Conservation (phyloP, 1,284 basidiomycete genomes). For the Phellinidium pouzarii region DNA sequence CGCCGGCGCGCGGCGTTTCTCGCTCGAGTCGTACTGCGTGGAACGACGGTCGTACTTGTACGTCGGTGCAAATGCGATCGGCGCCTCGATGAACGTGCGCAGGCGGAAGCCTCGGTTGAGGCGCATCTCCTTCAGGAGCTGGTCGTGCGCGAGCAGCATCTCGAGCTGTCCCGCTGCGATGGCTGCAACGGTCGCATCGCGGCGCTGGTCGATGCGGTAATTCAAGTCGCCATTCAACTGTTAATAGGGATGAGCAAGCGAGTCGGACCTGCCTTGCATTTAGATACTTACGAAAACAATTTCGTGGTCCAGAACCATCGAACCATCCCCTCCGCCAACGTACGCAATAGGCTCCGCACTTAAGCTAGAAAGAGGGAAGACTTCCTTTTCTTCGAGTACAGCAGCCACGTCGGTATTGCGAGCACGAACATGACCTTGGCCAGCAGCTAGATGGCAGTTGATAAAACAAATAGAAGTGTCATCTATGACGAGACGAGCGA, state of each 20-base stretch:
- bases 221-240: constrained; percentile 81
- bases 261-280: background rate
- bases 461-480: constrained; percentile 91
- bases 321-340: constrained; percentile 87
- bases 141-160: constrained; percentile 74
- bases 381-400: constrained; percentile 74
- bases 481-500: constrained; percentile 84
- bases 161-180: constrained; percentile 61
- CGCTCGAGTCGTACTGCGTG: constrained; percentile 78
- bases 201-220: constrained; percentile 89
- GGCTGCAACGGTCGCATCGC: constrained; percentile 72
- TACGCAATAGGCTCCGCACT: constrained; percentile 57
- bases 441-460: constrained; percentile 95
- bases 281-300: constrained; percentile 72
- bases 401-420: constrained; percentile 84
- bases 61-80: constrained; percentile 79
- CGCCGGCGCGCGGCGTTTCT: constrained; percentile 84
- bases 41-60: constrained; percentile 92
- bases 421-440: constrained; percentile 75
- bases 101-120: constrained; percentile 83
- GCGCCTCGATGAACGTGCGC: constrained; percentile 77
- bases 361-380: constrained; percentile 48
- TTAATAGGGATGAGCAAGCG: constrained; percentile 1
- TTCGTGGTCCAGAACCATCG: constrained; percentile 94
- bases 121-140: constrained; percentile 84